phyloP scores from a whole-genome alignment of 345 rosid genomes.

The Salix udensis region DNA sequence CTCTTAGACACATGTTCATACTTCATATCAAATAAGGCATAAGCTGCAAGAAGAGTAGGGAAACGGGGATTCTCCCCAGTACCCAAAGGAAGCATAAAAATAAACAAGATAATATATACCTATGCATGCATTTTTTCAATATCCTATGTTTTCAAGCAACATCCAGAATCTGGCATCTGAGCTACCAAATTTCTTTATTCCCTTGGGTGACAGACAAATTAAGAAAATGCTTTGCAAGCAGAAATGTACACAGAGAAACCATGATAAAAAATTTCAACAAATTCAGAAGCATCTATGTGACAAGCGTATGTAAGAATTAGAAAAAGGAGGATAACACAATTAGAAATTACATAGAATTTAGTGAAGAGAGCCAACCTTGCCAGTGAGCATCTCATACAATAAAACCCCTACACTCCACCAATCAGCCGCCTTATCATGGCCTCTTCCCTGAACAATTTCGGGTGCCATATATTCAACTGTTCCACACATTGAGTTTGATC shows the following conservation, averaged over 20 bases:
- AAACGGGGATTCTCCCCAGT: not conserved
- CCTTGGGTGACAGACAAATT: not conserved
- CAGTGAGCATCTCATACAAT: slow-evolving; percentile 91
- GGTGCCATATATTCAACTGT: slow-evolving; percentile 96
- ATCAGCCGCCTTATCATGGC: slow-evolving; percentile 90
- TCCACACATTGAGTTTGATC: slow-evolving; percentile 93
- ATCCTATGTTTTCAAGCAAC: not conserved
- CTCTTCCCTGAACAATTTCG: slow-evolving; percentile 82
- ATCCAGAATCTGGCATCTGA: not conserved
- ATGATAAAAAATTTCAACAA: not conserved
- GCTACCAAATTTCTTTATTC: not conserved
- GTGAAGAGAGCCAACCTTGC: slow-evolving; percentile 44
- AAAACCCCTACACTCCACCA: slow-evolving; percentile 98
- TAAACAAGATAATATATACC: not conserved
- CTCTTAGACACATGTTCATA: not conserved
- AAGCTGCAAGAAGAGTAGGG: not conserved
- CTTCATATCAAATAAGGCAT: not conserved
- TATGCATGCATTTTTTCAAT: not conserved
- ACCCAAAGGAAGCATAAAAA: not conserved
- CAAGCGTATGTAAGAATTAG: not conserved
- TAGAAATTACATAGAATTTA: not conserved
- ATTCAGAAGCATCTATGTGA: not conserved
- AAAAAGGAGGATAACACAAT: not conserved
- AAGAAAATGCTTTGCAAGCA: not conserved
- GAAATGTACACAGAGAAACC: not conserved